Evolutionary conservation across 2,329 filamentous ascomycete species (phyloP).

Genomic region (Venturia oleaginea): DNA sequence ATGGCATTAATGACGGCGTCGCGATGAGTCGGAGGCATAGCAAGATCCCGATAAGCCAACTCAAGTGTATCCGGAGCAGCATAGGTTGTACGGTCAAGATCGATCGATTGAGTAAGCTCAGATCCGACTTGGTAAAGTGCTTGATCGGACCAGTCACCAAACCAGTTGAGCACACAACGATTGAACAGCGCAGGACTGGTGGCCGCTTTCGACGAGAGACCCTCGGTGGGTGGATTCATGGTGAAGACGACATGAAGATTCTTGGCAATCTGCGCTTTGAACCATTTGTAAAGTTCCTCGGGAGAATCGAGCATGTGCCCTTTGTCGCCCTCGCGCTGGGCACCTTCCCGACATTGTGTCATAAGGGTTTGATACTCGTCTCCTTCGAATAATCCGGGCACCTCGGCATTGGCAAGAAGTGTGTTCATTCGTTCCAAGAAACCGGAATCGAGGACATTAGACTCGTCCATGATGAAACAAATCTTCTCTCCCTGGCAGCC

Average conservation of each 20-base stretch:
- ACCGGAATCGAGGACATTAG: conserved; percentile 94
- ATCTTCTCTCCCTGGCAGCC: conserved; percentile 99
- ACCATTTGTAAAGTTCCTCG: conserved; percentile 99
- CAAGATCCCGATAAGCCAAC: conserved; percentile 79
- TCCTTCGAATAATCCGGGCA: conserved; percentile 97
- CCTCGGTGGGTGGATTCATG: conserved; percentile 97
- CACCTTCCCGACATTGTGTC: conserved; percentile 98
- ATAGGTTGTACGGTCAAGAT: conserved; percentile 83
- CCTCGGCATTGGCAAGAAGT: conserved; percentile 95
- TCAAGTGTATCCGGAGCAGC: conserved; percentile 83
- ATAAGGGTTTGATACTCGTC: conserved; percentile 97
- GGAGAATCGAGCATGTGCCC: conserved; percentile 92
- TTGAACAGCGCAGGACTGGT: conserved; percentile 99
- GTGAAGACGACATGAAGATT: conserved; percentile 99
- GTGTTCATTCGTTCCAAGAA: conserved; percentile 99
- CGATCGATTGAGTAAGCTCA: conserved; percentile 91
- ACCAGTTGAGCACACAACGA: conserved; percentile 99
- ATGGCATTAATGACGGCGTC: conserved; percentile 94
- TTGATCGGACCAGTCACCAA: conserved; percentile 99
- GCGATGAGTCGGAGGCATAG: conserved; percentile 77
- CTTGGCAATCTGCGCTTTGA: conserved; percentile 97
- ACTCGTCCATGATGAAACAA: conserved; percentile 99
- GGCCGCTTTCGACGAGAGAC: conserved; percentile 88
- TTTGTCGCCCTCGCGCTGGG: conserved; percentile 88
- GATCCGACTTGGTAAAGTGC: conserved; percentile 95